These are phyloP conservation scores for Vigna unguiculata DNA, from an alignment of 306 rosid species.

Conservation along the genomic window DNA sequence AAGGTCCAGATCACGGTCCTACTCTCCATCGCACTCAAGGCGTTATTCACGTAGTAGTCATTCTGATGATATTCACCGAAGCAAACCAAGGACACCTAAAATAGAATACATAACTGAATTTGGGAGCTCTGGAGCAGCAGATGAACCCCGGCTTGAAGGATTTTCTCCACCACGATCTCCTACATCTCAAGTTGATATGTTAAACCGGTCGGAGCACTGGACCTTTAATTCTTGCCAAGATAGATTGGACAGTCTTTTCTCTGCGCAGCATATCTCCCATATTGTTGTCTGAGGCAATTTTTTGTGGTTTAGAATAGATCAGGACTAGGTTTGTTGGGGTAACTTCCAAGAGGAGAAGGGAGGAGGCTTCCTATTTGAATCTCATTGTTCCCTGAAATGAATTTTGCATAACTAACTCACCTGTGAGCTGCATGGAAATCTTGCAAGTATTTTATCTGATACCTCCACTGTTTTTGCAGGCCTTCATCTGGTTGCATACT, in stretches of 20 bases:
- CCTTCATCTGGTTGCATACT: slow-evolving; percentile 86
- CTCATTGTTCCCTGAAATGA: slow-evolving; percentile 56
- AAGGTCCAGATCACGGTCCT: slow-evolving; percentile 78
- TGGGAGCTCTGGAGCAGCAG: slow-evolving; percentile 78
- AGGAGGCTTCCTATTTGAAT: slow-evolving; percentile 68
- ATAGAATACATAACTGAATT: slow-evolving; percentile 96
- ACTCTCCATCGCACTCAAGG: slow-evolving; percentile 83
- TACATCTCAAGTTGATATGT: slow-evolving; percentile 78
- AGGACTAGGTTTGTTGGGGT: slow-evolving; percentile 73
- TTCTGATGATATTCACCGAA: slow-evolving; percentile 77
- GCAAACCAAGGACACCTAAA: slow-evolving; percentile 80
- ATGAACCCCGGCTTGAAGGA: slow-evolving; percentile 71
- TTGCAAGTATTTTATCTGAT: slow-evolving; percentile 61
- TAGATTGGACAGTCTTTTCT: slow-evolving; percentile 92
- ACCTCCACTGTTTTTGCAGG: slow-evolving; percentile 70
- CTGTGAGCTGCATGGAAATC: slow-evolving; percentile 47
- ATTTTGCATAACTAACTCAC: slow-evolving; percentile 51
- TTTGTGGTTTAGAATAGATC: slow-evolving; percentile 84
- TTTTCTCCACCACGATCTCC: slow-evolving; percentile 95
- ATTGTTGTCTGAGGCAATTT: slow-evolving; percentile 79
- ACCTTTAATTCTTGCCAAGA: slow-evolving; percentile 97
- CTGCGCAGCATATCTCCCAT: slow-evolving; percentile 86
- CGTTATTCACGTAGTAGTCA: slow-evolving; percentile 69
- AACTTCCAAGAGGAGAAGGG: slow-evolving; percentile 73
- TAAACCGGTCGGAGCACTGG: slow-evolving; percentile 99